Conservation (phyloP, 352 stramenopile species). For the Globisporangium lucens region DNA sequence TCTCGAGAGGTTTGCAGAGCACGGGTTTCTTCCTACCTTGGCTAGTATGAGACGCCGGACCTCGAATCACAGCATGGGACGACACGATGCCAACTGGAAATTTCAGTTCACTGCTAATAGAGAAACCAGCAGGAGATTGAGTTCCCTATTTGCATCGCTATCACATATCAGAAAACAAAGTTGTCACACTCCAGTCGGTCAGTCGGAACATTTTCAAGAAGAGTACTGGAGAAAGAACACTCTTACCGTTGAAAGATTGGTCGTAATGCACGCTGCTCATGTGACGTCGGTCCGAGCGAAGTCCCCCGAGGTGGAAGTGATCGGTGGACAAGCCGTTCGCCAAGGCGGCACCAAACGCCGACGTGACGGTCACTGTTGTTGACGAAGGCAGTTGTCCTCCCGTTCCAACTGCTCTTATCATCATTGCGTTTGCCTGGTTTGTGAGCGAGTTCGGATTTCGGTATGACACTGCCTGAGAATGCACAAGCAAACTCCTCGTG, state of each 20-base stretch:
- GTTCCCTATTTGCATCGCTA: constrained; percentile 14
- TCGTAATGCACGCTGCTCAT: constrained; percentile 62
- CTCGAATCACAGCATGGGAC: constrained; percentile 43
- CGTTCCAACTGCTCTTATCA: constrained; percentile 15
- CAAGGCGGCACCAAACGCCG: constrained; percentile 30
- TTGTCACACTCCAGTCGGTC: not conserved
- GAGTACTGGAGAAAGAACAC: not conserved
- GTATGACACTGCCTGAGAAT: constrained; percentile 18
- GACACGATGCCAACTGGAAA: constrained; percentile 41
- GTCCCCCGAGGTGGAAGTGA: constrained; percentile 31
- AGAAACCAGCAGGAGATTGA: not conserved
- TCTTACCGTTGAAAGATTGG: constrained; percentile 30
- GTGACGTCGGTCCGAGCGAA: constrained; percentile 42
- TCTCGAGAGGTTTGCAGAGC: constrained; percentile 9
- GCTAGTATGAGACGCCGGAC: constrained; percentile 22
- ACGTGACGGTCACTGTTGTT: constrained; percentile 45
- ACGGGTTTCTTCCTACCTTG: constrained; percentile 28
- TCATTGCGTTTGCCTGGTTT: constrained; percentile 26
- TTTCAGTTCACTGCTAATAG: constrained; percentile 15
- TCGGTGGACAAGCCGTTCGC: constrained; percentile 23
- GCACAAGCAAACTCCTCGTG: constrained; percentile 33
- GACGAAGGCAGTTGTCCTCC: constrained; percentile 21
- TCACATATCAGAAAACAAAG: not conserved
- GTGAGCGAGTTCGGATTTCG: constrained; percentile 18
- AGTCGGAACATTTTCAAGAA: not conserved